phyloP scores from a whole-genome alignment of 768 basidiomycete genomes.

The Agaricus blazei region DNA sequence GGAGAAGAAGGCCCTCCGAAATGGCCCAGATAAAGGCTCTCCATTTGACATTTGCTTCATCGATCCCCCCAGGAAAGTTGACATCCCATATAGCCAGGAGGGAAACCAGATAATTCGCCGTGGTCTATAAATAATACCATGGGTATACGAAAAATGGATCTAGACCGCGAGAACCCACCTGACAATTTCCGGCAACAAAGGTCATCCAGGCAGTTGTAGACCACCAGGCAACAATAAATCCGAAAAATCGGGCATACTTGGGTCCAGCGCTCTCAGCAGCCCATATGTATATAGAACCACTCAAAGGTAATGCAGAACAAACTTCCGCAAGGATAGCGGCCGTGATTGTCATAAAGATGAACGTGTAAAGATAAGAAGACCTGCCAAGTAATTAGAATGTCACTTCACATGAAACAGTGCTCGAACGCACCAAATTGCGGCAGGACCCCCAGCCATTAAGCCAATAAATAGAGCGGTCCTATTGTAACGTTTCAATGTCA shows the following conservation, averaged over 20 bases:
- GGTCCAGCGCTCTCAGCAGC: slow-evolving; percentile 89
- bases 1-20: slow-evolving; percentile 65
- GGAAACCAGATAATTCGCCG: slow-evolving; percentile 87
- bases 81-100: slow-evolving; percentile 76
- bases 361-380: slow-evolving; percentile 80
- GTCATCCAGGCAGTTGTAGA: slow-evolving; percentile 96
- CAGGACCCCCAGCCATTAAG: slow-evolving; percentile 80
- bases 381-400: slow-evolving; percentile 27
- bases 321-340: slow-evolving; percentile 86
- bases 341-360: slow-evolving; percentile 85
- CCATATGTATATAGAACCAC: slow-evolving; percentile 94
- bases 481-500: slow-evolving; percentile 1
- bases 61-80: slow-evolving; percentile 77
- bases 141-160: not conserved
- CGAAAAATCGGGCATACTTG: slow-evolving; percentile 81
- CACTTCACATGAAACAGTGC: not conserved
- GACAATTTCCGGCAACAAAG: slow-evolving; percentile 83
- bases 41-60: slow-evolving; percentile 74
- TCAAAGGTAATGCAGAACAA: slow-evolving; percentile 82
- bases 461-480: slow-evolving; percentile 81
- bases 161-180: slow-evolving; percentile 38
- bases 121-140: slow-evolving; percentile 43
- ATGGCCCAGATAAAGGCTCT: slow-evolving; percentile 81
- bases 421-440: slow-evolving; percentile 65
- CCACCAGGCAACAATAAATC: slow-evolving; percentile 93